phyloP scores from a whole-genome alignment of 306 rosid genomes.

The Heteromeles arbutifolia region DNA sequence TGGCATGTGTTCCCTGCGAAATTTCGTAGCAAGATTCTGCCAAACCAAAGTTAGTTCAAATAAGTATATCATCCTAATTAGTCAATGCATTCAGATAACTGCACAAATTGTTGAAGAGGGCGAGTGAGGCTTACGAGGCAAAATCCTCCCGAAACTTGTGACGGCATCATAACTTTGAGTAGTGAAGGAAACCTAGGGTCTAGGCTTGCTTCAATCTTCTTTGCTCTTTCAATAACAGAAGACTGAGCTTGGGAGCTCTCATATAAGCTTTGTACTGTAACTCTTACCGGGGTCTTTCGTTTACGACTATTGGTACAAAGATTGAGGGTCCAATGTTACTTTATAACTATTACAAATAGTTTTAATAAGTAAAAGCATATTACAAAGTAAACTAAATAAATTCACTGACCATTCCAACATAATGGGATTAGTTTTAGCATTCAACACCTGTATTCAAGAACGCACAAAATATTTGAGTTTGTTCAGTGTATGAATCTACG shows the following conservation, averaged over 20 bases:
- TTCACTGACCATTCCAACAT: conserved; percentile 27
- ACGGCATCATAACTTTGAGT: conserved; percentile 32
- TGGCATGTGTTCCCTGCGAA: conserved; percentile 32
- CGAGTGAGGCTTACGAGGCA: conserved; percentile 35
- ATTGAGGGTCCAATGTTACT: not conserved
- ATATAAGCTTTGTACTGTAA: not conserved
- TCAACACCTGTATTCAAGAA: conserved; percentile 10
- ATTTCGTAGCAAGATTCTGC: conserved; percentile 38
- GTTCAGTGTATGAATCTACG: not conserved
- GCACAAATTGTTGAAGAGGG: not conserved
- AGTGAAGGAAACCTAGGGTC: conserved; percentile 25
- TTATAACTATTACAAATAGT: not conserved
- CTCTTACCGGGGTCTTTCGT: conserved; percentile 9
- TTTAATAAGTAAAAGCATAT: not conserved
- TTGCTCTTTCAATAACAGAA: conserved; percentile 19
- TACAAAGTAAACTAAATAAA: not conserved
- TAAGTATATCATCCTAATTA: not conserved
- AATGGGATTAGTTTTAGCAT: not conserved
- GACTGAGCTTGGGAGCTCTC: conserved; percentile 1
- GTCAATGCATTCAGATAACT: not conserved
- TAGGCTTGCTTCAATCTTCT: conserved; percentile 24
- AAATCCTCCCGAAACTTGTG: conserved; percentile 42
- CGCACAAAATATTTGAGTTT: not conserved
- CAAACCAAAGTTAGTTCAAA: conserved; percentile 1
- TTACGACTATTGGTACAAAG: conserved; percentile 10